Evolutionary conservation across 371 early-diverging fungal species (phyloP).

Genomic region (Mucor piriformis): DNA sequence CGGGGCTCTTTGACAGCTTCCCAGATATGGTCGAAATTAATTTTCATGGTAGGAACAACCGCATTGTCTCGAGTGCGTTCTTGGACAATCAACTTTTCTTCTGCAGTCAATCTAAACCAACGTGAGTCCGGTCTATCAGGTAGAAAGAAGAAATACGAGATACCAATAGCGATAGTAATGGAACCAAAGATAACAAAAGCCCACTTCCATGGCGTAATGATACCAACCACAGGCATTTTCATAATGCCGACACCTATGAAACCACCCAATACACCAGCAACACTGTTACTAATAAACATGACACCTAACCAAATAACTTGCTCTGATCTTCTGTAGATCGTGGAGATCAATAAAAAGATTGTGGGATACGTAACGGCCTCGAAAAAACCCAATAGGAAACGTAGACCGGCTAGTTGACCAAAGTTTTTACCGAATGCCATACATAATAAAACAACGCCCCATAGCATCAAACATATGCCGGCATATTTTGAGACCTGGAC

Average conservation of each 20-base stretch:
- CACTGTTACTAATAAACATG: constrained; percentile 36
- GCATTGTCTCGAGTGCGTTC: constrained; percentile 35
- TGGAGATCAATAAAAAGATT: constrained; percentile 38
- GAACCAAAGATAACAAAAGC: constrained; percentile 22
- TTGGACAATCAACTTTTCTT: constrained; percentile 20
- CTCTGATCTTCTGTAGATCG: constrained; percentile 39
- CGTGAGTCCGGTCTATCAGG: constrained; percentile 21
- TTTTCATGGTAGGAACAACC: background rate
- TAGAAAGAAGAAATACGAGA: constrained; percentile 20
- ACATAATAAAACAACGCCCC: constrained; percentile 28
- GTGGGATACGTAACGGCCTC: constrained; percentile 38
- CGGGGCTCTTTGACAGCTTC: constrained; percentile 24
- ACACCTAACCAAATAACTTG: constrained; percentile 34
- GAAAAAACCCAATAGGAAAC: constrained; percentile 41
- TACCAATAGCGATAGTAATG: constrained; percentile 6
- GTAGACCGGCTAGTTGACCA: constrained; percentile 33
- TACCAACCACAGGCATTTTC: constrained; percentile 21
- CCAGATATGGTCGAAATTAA: constrained; percentile 14
- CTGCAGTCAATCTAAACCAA: constrained; percentile 20
- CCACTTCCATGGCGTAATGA: constrained; percentile 33
- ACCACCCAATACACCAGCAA: constrained; percentile 24
- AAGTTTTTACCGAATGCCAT: constrained; percentile 30
- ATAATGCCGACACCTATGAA: constrained; percentile 38
- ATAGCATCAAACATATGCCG: constrained; percentile 19
- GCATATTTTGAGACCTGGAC: constrained; percentile 22